Conservation (phyloP, 176 grass and related monocot species). For the Oryza longistaminata region DNA sequence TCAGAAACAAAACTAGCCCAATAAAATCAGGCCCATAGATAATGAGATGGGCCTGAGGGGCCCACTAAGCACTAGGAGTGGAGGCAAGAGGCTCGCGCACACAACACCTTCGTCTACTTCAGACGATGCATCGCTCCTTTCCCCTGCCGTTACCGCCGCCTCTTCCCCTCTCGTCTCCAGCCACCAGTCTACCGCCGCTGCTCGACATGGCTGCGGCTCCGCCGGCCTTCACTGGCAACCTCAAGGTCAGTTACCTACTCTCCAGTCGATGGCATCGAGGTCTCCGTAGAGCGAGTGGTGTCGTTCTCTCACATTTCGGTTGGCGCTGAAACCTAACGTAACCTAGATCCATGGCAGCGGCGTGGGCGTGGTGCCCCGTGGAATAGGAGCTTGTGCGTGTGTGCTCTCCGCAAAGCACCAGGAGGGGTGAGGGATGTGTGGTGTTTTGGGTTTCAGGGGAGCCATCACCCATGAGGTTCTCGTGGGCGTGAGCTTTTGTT, state of each 20-base stretch:
- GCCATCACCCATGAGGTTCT: not conserved
- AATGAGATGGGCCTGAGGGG: not conserved
- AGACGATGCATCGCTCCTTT: not conserved
- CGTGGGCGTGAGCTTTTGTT: not conserved
- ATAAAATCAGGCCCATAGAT: not conserved
- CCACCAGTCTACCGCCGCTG: not conserved
- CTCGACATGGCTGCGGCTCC: conserved; percentile 44
- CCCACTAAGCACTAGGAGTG: not conserved
- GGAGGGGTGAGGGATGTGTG: not conserved
- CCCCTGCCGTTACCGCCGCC: not conserved
- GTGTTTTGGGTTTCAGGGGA: not conserved
- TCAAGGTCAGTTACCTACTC: conserved; percentile 41
- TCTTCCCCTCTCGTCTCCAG: not conserved
- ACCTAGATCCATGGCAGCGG: not conserved
- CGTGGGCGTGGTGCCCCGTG: not conserved
- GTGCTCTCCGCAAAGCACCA: not conserved
- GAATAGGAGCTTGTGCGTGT: not conserved
- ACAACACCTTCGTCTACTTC: not conserved
- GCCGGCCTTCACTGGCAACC: conserved; percentile 59
- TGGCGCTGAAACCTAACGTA: not conserved
- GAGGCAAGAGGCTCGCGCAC: not conserved
- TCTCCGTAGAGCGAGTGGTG: not conserved
- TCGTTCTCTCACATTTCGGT: not conserved
- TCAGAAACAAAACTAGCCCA: not conserved
- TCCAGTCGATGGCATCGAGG: not conserved